These are phyloP conservation scores for Casuarina glauca DNA, from an alignment of 306 rosid genomes.

Conservation along the genomic window DNA sequence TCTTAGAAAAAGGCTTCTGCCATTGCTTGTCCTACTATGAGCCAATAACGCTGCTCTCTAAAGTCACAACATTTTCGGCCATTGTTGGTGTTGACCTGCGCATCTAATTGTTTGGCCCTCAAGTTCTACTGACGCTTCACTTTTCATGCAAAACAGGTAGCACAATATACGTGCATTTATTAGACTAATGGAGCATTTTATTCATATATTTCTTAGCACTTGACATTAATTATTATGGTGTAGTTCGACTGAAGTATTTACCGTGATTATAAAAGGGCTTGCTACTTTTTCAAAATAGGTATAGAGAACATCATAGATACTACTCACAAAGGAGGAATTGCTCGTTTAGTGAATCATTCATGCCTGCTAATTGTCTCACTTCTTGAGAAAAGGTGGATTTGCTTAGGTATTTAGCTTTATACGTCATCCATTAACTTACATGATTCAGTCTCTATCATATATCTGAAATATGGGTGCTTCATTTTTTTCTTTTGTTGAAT, in stretches of 20 bases:
- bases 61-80: background rate
- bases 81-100: background rate
- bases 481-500: background rate
- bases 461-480: background rate
- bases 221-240: background rate
- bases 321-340: slow-evolving; percentile 72
- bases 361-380: slow-evolving; percentile 54
- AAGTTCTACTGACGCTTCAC: background rate
- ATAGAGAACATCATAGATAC: slow-evolving; percentile 73
- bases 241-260: background rate
- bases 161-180: background rate
- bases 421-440: background rate
- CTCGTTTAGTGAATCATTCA: slow-evolving; percentile 77
- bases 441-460: background rate
- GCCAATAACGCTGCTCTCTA: too few relatives aligned
- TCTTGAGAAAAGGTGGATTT: background rate
- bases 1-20: background rate
- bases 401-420: background rate
- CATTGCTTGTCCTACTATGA: background rate
- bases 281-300: slow-evolving; percentile 77
- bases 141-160: background rate
- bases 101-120: background rate
- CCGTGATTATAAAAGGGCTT: slow-evolving; percentile 55
- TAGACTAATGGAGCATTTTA: background rate
- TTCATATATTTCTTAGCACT: background rate